Evolutionary conservation across 345 rosid genomes (phyloP).

Genomic region (Erysimum cheiranthoides): DNA sequence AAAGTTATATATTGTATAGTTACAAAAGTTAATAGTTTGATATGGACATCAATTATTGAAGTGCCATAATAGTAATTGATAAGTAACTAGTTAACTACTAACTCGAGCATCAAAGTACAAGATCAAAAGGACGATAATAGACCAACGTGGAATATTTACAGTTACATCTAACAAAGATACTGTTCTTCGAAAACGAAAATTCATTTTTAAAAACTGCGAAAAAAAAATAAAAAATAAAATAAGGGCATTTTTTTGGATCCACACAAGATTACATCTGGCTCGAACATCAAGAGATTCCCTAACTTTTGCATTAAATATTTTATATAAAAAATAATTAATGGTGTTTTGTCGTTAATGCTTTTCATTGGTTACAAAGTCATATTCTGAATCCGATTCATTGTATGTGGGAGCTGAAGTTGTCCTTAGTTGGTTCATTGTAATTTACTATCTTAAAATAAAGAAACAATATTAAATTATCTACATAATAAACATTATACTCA

Average conservation of each 20-base stretch:
- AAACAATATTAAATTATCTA: not conserved
- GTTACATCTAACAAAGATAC: constrained; percentile 29
- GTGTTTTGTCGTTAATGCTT: constrained; percentile 42
- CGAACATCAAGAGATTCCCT: constrained; percentile 48
- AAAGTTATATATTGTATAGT: not conserved
- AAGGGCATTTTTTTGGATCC: constrained; percentile 39
- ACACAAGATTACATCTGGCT: constrained; percentile 44
- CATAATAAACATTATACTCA: not conserved
- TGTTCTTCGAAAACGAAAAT: constrained; percentile 35
- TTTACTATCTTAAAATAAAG: not conserved
- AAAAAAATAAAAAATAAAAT: not conserved
- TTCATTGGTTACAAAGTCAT: constrained; percentile 39
- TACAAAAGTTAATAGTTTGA: constrained; percentile 35
- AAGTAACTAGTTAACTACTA: constrained; percentile 28
- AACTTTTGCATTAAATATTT: constrained; percentile 22
- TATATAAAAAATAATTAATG: not conserved
- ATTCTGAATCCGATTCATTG: constrained; percentile 43
- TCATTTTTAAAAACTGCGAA: not conserved
- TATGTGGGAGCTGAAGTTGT: constrained; percentile 42
- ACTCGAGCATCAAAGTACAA: constrained; percentile 36
- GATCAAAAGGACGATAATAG: constrained; percentile 25
- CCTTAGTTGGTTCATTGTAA: constrained; percentile 26
- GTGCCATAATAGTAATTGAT: constrained; percentile 32
- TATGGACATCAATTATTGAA: constrained; percentile 38
- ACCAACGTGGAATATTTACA: constrained; percentile 28